These are phyloP conservation scores for Lyophyllum semitale DNA, from an alignment of 768 basidiomycete species.

Conservation along the genomic window DNA sequence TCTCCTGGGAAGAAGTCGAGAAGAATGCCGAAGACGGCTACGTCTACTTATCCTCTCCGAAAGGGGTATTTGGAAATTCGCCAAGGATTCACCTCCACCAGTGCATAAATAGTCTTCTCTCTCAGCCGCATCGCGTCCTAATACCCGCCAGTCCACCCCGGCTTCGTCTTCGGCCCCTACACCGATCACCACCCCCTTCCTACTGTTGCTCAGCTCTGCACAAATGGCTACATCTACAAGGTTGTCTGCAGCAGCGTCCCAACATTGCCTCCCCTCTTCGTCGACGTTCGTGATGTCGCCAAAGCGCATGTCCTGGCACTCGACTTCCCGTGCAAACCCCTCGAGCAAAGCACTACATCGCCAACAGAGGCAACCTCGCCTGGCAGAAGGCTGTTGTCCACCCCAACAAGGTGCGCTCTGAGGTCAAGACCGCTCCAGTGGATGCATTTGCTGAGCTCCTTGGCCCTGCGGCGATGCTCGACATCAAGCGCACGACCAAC, in stretches of 20 bases:
- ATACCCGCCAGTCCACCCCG: conserved; percentile 36
- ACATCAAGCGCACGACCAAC: conserved; percentile 25
- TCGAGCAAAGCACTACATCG: conserved; percentile 30
- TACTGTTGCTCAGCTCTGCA: conserved; percentile 23
- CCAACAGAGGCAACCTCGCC: conserved; percentile 26
- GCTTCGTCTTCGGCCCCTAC: conserved; percentile 39
- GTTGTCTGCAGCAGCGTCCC: conserved; percentile 26
- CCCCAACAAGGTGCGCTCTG: conserved; percentile 24
- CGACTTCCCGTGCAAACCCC: conserved; percentile 21
- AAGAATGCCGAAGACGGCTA: conserved; percentile 30
- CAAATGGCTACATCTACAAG: conserved; percentile 28
- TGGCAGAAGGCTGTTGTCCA: conserved; percentile 31
- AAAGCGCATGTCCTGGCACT: conserved; percentile 34
- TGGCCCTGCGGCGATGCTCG: conserved; percentile 24
- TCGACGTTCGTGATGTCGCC: conserved; percentile 39
- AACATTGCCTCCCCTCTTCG: conserved; percentile 28
- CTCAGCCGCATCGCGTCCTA: background rate
- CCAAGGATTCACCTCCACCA: conserved; percentile 33
- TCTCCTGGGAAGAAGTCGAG: conserved; percentile 30
- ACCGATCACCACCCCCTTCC: conserved; percentile 32
- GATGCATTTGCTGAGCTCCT: conserved; percentile 19
- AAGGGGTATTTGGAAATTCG: conserved; percentile 43
- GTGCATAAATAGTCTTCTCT: conserved; percentile 28
- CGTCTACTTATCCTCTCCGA: conserved; percentile 44
- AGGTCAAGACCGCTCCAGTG: conserved; percentile 15